These are phyloP conservation scores for Kodamaea sagamina DNA, from an alignment of 805 yeast species.

Conservation along the genomic window DNA sequence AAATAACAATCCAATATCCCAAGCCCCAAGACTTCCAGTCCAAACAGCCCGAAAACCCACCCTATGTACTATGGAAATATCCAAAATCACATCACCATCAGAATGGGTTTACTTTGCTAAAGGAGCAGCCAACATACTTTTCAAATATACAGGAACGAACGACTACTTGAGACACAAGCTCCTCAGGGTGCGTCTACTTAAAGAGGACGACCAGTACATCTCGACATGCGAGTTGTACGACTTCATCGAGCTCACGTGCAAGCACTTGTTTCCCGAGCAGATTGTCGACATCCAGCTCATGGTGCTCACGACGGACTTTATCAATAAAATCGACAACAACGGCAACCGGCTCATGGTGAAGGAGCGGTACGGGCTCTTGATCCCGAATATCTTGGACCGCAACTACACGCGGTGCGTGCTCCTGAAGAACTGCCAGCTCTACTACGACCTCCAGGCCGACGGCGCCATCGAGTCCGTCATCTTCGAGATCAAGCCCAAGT, in stretches of 20 bases:
- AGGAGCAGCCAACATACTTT: constrained; percentile 53
- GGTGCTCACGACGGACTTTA: constrained; percentile 32
- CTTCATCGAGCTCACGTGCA: constrained; percentile 40
- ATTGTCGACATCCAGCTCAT: constrained; percentile 36
- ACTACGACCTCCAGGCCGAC: constrained; percentile 16
- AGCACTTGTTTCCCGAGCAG: constrained; percentile 30
- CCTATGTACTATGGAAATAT: constrained; percentile 33
- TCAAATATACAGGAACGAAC: constrained; percentile 40
- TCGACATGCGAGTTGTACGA: constrained; percentile 43
- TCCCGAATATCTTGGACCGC: constrained; percentile 43
- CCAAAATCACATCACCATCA: constrained; percentile 27
- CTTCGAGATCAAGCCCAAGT: constrained; percentile 62
- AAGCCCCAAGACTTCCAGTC: no score
- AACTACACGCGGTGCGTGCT: constrained; percentile 27
- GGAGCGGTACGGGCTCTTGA: constrained; percentile 46
- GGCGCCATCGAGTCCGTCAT: constrained; percentile 20
- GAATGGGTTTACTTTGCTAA: constrained; percentile 50
- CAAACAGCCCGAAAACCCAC: no score
- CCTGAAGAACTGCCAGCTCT: constrained; percentile 41
- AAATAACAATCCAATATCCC: no score
- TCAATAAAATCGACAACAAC: constrained; percentile 26
- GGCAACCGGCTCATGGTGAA: constrained; percentile 34
- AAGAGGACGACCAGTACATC: constrained; percentile 37
- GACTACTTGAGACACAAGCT: constrained; percentile 37
- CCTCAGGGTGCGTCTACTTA: constrained; percentile 38